Base-by-base conservation (phyloP, 371 early-diverging fungal genomes). In the Mucor circinelloides region DNA sequence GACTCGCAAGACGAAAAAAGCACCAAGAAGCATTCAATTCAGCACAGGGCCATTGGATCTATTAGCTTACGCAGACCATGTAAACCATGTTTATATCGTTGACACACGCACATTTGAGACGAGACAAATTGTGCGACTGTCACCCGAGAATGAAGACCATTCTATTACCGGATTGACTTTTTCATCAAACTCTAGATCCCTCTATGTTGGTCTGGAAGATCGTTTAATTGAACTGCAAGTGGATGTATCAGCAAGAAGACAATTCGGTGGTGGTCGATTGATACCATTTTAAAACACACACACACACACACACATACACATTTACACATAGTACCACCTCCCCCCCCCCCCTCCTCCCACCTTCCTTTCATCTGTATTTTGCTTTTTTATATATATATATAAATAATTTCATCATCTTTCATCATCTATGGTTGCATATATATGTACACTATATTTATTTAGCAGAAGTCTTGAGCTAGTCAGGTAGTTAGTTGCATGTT, bases 21-120 rank as follows among this genome's bases (percentile, higher is more conserved):
- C 94, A 17, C 84, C 88, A 8, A 84, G 95, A 42, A 91, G 89
- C 67, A 91, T 93, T 30, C 92, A 93, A 72, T 95, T 93, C 70
- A 88, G 93, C 1, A 77, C 88, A 0, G 92, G 92, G 12, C 86
- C 90, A 0, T 82, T 94, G 27, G 94, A 95, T 80, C 69, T 95
- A 30, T 73, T 95, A 10, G 79, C 89, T 38, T 95, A 83, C 68
- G 87, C 89, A 44, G 95, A 95, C 80, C 95, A 95, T 69, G 87
- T 90, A 12, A 89, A 89, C 0, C 88, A 91, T 73, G 70, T 95
- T 36, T 87, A 92, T 71, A 63, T 95, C 42, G 91, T 94, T 15
- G 95, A 95, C 73, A 90, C 93, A 17, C 79, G 95, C 27, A 92
- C 91, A 1, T 95, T 91, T 68, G 85, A 90, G 63, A 80, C 81